phyloP scores from a whole-genome alignment of 225 moss, liverwort and hornwort species.

The Neckera pumila region DNA sequence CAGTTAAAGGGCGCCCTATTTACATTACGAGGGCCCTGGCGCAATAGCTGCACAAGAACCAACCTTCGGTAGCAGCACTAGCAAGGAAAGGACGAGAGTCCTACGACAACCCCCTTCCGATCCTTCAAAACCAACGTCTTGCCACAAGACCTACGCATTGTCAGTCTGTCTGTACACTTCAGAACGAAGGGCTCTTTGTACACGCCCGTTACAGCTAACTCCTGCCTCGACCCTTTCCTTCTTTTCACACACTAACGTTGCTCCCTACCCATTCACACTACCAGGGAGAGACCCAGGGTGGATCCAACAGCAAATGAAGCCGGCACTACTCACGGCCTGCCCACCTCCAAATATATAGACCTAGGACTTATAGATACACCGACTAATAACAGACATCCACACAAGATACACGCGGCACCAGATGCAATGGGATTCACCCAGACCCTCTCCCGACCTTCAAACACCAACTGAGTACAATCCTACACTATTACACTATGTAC shows the following conservation, averaged over 20 bases:
- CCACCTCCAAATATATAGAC: conserved; percentile 17
- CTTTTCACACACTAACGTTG: conserved; percentile 49
- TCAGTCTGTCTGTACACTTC: conserved; percentile 99
- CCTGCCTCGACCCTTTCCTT: conserved; percentile 72
- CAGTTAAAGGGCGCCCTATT: conserved; percentile 63
- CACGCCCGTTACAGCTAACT: conserved; percentile 92
- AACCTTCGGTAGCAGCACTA: conserved; percentile 35
- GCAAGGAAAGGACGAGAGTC: conserved; percentile 41
- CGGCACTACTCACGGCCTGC: conserved; percentile 28
- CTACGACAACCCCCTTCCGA: conserved; percentile 39
- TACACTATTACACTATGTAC: conserved; percentile 72
- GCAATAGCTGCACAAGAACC: conserved; percentile 51
- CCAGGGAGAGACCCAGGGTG: conserved; percentile 23
- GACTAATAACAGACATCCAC: conserved; percentile 40
- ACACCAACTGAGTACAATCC: conserved; percentile 60
- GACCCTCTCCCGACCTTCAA: conserved; percentile 46
- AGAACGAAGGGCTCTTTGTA: conserved; percentile 88
- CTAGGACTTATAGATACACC: conserved; percentile 47
- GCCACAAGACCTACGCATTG: conserved; percentile 80
- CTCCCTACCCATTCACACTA: conserved; percentile 55
- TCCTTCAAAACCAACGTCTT: conserved; percentile 73
- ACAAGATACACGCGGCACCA: conserved; percentile 62
- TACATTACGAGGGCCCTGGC: conserved; percentile 80
- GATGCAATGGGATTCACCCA: conserved; percentile 41
- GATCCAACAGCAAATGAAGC: background rate